Conservation (phyloP, 352 stramenopile genomes). For the Globisporangium recalcitrans region DNA sequence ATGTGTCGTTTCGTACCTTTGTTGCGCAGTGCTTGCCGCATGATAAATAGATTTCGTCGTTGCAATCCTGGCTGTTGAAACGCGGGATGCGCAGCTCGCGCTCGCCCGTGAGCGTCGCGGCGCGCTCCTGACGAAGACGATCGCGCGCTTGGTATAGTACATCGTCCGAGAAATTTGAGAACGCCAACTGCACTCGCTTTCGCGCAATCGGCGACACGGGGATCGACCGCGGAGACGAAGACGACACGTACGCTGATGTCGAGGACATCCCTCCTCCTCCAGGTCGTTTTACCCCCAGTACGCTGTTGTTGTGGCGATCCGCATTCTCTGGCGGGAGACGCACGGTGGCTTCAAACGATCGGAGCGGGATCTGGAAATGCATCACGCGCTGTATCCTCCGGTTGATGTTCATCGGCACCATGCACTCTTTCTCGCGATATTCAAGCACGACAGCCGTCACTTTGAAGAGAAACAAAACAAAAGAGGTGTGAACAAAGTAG, state of each 20-base stretch:
- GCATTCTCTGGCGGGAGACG: conserved; percentile 45
- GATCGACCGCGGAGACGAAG: conserved; percentile 75
- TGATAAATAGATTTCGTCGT: conserved; percentile 83
- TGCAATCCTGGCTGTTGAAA: conserved; percentile 77
- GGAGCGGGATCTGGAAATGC: conserved; percentile 82
- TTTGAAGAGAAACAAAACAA: conserved; percentile 12
- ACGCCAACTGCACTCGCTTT: conserved; percentile 68
- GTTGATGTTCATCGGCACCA: conserved; percentile 79
- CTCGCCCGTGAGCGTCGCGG: conserved; percentile 62
- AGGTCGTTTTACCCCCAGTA: not conserved
- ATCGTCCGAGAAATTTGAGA: conserved; percentile 82
- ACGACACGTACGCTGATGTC: conserved; percentile 24
- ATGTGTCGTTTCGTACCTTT: conserved; percentile 34
- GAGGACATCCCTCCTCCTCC: not conserved
- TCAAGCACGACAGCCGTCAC: conserved; percentile 83
- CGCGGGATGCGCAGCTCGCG: conserved; percentile 48
- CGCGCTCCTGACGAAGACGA: conserved; percentile 64
- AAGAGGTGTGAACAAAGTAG: conserved; percentile 2
- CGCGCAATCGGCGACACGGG: conserved; percentile 68
- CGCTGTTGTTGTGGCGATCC: conserved; percentile 22
- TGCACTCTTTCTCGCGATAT: conserved; percentile 83
- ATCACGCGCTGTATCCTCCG: conserved; percentile 84
- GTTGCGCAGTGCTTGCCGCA: conserved; percentile 79
- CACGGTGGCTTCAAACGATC: conserved; percentile 82
- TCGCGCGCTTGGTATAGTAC: conserved; percentile 80